phyloP scores from a whole-genome alignment of 2,329 filamentous ascomycete species.

The Diaporthe australafricana region DNA sequence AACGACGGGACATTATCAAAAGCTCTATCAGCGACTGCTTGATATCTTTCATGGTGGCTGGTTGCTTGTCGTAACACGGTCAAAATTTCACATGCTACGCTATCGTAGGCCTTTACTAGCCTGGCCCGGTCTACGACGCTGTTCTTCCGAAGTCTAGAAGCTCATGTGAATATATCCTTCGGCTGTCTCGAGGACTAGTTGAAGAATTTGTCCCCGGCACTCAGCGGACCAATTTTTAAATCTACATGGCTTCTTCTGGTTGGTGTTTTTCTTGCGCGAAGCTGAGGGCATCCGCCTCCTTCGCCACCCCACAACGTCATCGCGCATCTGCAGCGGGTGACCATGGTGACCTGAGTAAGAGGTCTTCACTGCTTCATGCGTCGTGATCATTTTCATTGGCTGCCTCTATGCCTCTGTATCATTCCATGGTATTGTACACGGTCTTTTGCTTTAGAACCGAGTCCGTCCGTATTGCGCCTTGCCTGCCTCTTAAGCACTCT shows the following conservation, averaged over 20 bases:
- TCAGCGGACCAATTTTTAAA: background rate
- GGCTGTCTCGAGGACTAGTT: background rate
- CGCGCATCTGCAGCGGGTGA: conserved; percentile 9
- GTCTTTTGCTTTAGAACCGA: conserved; percentile 28
- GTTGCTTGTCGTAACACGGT: background rate
- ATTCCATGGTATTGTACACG: conserved; percentile 43
- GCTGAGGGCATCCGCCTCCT: background rate
- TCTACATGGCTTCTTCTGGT: background rate
- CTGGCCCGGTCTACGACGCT: background rate
- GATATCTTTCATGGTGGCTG: background rate
- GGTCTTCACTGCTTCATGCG: conserved; percentile 4
- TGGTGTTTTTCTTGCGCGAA: background rate
- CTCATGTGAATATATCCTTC: background rate
- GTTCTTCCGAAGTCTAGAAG: background rate
- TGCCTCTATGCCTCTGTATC: conserved; percentile 33
- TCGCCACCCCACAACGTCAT: conserved; percentile 36
- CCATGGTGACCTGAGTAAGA: conserved; percentile 12
- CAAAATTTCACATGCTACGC: conserved; percentile 26
- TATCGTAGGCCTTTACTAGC: background rate
- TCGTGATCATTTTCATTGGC: conserved; percentile 34
- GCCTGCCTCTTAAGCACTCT: conserved; percentile 60
- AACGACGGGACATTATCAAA: background rate
- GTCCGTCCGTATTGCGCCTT: conserved; percentile 26
- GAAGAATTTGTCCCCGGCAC: no score
- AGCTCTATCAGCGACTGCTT: background rate